Evolutionary conservation across 1,284 basidiomycete genomes (phyloP), one percentile per base, ranked within the genome.

Genomic region (Naganishia sp.): DNA sequence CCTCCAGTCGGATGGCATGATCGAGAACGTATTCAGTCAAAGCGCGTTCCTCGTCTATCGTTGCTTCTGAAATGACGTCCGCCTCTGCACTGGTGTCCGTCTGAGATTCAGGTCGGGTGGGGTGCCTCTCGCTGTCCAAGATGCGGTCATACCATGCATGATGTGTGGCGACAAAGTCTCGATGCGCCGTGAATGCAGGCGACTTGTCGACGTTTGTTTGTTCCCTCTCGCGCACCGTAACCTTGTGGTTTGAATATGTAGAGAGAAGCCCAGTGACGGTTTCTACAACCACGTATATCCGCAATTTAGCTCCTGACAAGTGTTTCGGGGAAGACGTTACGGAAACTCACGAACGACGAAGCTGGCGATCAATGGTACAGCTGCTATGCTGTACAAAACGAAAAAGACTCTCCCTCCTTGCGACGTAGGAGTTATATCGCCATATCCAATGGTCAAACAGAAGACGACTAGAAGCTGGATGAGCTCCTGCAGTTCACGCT

Each of bases 281-380:
- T 52, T 67, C 72, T 73, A 42, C 21, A 54, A 18, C 6, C 13
- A 13, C 18, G 32, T 47, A 55, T 28, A 31, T 52, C 28, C 31
- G 35, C 32, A 58, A 54, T 11, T 45, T 23, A 28, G 55, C 41
- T 5, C 43, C 39, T 17, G 52, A 41, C 17, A 28, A 43, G 39
- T 45, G 28, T 9, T 45, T 39, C 41, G 35, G 6, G 11, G 35
- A 39, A 39, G 35, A 39, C 35, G 7, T 39, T 39, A 39, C 35
- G 2, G 35, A 39, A 9, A 73, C 73, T 71, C 62, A 81, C 76
- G 79, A 6, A 81, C 78, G 21, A 80, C 81, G 63, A 83, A 82
- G 7, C 78, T 79, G 25, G 81, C 80, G 32, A 83, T 78, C 60
- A 83, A 74, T 0, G 81, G 81, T 21, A 81, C 80, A 28, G 80